Percentiles rank a stretch among this genome's conserved stretches.
Evolutionary conservation across 1,284 basidiomycete genomes (phyloP).

Genomic region (Ustilago crameri): DNA sequence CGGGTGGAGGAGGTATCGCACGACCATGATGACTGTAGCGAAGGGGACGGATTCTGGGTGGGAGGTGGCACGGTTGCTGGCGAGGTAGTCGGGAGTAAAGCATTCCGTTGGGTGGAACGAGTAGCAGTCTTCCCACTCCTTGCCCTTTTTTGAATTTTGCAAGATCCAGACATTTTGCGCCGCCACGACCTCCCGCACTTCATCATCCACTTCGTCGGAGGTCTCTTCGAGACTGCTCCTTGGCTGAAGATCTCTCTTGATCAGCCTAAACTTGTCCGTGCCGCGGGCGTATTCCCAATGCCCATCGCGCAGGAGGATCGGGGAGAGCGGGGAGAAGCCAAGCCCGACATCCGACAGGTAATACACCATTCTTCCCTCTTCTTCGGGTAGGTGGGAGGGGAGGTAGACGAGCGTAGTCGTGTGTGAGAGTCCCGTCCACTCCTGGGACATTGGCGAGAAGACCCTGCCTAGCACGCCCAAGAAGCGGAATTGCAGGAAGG

Average conservation of each 20-base stretch:
- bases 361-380: constrained; percentile 9
- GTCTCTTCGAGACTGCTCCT: constrained; percentile 12
- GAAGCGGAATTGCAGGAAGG: constrained; percentile 18
- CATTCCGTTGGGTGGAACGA: constrained; percentile 18
- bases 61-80: constrained; percentile 14
- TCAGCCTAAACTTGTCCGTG: constrained; percentile 9
- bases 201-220: not conserved
- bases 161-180: constrained; percentile 26
- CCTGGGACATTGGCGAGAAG: not conserved
- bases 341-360: constrained; percentile 44
- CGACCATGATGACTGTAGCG: constrained; percentile 28
- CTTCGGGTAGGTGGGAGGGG: constrained; percentile 13
- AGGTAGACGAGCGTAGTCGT: constrained; percentile 36
- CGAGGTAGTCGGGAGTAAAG: constrained; percentile 24
- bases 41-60: constrained; percentile 14
- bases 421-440: constrained; percentile 28
- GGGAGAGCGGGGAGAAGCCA: constrained; percentile 26
- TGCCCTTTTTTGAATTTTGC: constrained; percentile 15
- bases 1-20: constrained; percentile 8
- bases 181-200: not conserved
- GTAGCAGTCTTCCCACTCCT: constrained; percentile 36
- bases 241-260: constrained; percentile 11
- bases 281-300: constrained; percentile 28
- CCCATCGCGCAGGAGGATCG: constrained; percentile 31
- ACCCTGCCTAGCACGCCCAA: constrained; percentile 37